Base-by-base conservation (phyloP, 73 alveolate species). In the Paramecium sexaurelia region DNA sequence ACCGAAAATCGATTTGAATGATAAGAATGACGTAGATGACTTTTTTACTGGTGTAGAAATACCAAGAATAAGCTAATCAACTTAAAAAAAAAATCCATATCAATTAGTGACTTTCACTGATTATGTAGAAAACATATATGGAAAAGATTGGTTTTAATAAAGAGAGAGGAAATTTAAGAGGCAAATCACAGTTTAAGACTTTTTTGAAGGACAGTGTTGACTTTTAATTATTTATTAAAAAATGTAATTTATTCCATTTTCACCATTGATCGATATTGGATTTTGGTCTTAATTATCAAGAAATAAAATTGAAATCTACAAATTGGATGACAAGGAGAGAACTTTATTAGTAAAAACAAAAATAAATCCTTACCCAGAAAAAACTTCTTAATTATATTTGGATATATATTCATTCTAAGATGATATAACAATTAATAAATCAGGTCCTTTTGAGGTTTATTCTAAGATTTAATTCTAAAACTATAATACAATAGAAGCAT, bases 51-150 rank as follows among this genome's bases (percentile, higher is more conserved):
- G 37, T 8, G 66, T 19, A 5, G 87, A 73, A 36, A 73, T 73
- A 10, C 87, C 61, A 73, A 73, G 87, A 73, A 39, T 39, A 73
- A 73, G 37, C 19, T 39, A 39, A 73, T 39, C 11, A 39, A 35
- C 87, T 7, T 20, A 73, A 24, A 36, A 36, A 33, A 9, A 39
- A 73, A 36, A 73, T 20, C 35, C 36, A 73, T 73, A 73, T 39
- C 55, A 78, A 41, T 33, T 78, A 41, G 75, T 41, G 27, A 17
- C 75, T 6, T 78, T 78, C 75, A 78, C 90, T 41, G 90, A 78
- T 41, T 78, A 40, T 32, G 90, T 78, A 8, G 90, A 78, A 78
- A 78, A 19, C 32, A 41, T 78, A 7, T 78, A 78, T 78, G 90
- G 90, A 33, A 39, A 39, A 24, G 90, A 78, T 41, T 78, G 90